A percentile compares a stretch with the other conserved stretches of the same genome.
Evolutionary conservation across 2,329 filamentous ascomycete species (phyloP).

Genomic region (Diaporthe sp.): DNA sequence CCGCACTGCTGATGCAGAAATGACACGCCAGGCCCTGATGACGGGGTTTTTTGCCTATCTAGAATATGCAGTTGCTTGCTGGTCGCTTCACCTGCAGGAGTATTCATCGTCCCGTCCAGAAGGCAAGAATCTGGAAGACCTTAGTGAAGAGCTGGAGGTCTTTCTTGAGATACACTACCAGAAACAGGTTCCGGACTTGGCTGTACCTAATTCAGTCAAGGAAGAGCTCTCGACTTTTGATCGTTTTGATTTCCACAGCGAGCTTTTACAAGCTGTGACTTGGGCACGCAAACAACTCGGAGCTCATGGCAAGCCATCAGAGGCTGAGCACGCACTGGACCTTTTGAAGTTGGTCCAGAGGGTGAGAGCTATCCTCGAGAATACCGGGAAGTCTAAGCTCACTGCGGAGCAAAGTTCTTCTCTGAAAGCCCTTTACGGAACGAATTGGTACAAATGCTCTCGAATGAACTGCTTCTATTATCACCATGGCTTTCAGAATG

Average conservation of each 20-base stretch:
- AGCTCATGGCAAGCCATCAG: background rate
- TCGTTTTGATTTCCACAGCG: background rate
- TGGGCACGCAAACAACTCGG: slow-evolving; percentile 1
- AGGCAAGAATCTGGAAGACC: background rate
- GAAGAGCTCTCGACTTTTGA: background rate
- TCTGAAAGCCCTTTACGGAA: background rate
- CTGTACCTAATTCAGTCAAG: background rate
- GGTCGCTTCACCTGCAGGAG: background rate
- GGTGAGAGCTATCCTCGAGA: background rate
- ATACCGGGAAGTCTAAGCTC: background rate
- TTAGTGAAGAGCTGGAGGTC: background rate
- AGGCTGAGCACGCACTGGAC: slow-evolving; percentile 30
- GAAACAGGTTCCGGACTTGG: background rate
- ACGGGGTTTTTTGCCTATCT: background rate
- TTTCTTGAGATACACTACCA: background rate
- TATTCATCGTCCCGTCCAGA: background rate
- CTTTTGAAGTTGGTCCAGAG: background rate
- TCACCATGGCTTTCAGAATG: slow-evolving; percentile 53
- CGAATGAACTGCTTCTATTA: slow-evolving; percentile 54
- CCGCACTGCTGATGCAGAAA: background rate
- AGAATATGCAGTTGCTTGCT: slow-evolving; percentile 1
- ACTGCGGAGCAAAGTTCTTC: background rate
- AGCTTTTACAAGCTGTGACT: background rate
- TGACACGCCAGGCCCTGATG: background rate
- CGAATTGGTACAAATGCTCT: background rate